Evolutionary conservation across 768 basidiomycete genomes (phyloP).

Genomic region (Phylloporus scabripes): DNA sequence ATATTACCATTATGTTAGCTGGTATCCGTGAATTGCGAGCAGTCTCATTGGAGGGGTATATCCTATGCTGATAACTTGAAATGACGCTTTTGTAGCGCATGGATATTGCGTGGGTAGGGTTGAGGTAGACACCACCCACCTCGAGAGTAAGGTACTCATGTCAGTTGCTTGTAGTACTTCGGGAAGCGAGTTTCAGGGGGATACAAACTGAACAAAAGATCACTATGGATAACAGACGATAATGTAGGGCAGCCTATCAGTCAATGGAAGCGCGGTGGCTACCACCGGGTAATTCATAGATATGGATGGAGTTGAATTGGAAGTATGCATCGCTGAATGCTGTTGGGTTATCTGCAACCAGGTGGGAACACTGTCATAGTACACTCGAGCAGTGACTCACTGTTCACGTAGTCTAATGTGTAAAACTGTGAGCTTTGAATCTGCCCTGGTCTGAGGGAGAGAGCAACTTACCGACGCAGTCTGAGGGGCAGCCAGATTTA

Average conservation of each 20-base stretch:
- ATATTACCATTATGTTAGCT: too few species aligned
- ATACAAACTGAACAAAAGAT: too few species aligned
- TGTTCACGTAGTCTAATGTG: constrained; percentile 23
- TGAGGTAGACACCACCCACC: too few species aligned
- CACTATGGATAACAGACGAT: not conserved
- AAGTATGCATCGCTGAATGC: constrained; percentile 42
- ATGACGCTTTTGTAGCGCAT: too few species aligned
- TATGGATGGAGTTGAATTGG: constrained; percentile 33
- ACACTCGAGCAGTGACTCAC: constrained; percentile 6
- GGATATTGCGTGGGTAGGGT: too few species aligned
- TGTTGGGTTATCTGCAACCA: constrained; percentile 29
- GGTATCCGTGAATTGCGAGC: too few species aligned
- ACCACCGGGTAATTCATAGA: constrained; percentile 24
- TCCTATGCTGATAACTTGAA: too few species aligned
- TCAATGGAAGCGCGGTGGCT: not conserved
- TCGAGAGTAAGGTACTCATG: too few species aligned
- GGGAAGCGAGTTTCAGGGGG: too few species aligned
- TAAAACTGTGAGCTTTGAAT: not conserved
- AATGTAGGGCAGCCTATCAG: not conserved
- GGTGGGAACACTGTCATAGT: not conserved
- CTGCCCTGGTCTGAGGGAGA: not conserved
- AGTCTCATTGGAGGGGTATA: too few species aligned
- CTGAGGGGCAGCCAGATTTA: constrained; percentile 27
- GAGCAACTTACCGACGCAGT: constrained; percentile 22
- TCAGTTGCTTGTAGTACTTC: too few species aligned